A percentile compares a stretch with the other conserved stretches of the same genome.
These are phyloP conservation scores for Chalciporus sphaerocephalus DNA, from an alignment of 768 basidiomycete genomes.

Conservation along the genomic window DNA sequence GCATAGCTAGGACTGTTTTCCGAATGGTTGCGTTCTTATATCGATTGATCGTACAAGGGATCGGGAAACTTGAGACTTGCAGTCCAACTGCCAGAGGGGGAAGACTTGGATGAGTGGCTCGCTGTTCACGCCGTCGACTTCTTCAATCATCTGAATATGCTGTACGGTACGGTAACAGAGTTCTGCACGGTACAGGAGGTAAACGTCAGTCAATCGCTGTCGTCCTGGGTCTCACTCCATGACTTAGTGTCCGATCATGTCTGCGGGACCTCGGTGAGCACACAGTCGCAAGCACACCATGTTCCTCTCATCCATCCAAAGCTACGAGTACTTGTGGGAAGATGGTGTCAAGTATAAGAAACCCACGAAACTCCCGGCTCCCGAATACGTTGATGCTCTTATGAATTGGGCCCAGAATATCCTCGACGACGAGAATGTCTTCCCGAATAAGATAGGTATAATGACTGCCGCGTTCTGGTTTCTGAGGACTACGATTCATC, in stretches of 20 bases:
- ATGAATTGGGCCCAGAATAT: slow-evolving; percentile 98
- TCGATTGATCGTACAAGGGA: slow-evolving; percentile 48
- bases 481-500: slow-evolving; percentile 5
- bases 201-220: slow-evolving; percentile 19
- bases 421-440: slow-evolving; percentile 87
- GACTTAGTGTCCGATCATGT: slow-evolving; percentile 88
- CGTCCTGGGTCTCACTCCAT: slow-evolving; percentile 8
- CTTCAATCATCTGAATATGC: slow-evolving; percentile 99
- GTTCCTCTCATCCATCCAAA: slow-evolving; percentile 30
- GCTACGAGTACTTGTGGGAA: slow-evolving; percentile 95
- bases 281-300: background rate
- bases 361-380: slow-evolving; percentile 91
- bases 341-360: slow-evolving; percentile 83
- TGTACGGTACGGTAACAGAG: slow-evolving; percentile 97
- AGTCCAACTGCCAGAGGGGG: slow-evolving; percentile 92
- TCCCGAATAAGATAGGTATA: slow-evolving; percentile 91
- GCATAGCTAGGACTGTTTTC: background rate
- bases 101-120: slow-evolving; percentile 98
- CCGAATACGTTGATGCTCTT: slow-evolving; percentile 93
- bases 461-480: slow-evolving; percentile 6
- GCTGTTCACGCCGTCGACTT: slow-evolving; percentile 99
- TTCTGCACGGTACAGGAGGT: slow-evolving; percentile 95
- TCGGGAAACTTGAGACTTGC: slow-evolving; percentile 93
- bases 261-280: slow-evolving; percentile 83
- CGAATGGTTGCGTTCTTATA: slow-evolving; percentile 11